A percentile compares a stretch with the other conserved stretches of the same genome.
These are phyloP conservation scores for Cutaneotrichosporon sp. DNA, from an alignment of 1,284 basidiomycete species.

Conservation along the genomic window DNA sequence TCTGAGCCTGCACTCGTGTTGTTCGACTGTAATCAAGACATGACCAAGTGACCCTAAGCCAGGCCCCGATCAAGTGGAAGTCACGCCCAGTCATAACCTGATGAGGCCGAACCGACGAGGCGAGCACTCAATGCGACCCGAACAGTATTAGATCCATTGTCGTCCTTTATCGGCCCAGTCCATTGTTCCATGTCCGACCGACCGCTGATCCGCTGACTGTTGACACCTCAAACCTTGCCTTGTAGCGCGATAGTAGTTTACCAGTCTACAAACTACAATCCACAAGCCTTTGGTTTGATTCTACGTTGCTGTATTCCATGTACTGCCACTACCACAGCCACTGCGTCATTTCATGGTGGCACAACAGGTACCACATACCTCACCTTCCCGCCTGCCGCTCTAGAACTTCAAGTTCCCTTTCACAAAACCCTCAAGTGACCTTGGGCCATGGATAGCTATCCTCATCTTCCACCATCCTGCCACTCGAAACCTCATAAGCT, in stretches of 20 bases:
- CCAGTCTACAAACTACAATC: neutral
- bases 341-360: neutral
- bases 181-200: neutral
- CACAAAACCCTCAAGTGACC: no score
- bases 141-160: neutral
- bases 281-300: no score
- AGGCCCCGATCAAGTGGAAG: no score
- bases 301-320: neutral
- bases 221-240: no score
- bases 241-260: neutral
- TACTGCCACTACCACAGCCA: neutral
- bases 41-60: no score
- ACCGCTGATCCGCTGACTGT: no score
- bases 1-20: no score
- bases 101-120: no score
- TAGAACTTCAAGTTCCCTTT: neutral
- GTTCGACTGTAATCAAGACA: no score
- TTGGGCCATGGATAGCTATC: neutral
- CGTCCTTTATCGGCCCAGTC: neutral
- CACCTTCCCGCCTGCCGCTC: neutral
- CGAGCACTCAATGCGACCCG: no score
- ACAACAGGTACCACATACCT: neutral
- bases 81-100: no score
- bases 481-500: neutral
- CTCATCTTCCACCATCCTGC: neutral